phyloP scores from a whole-genome alignment of 257 asterid species.

The Solanum tarapatanum region DNA sequence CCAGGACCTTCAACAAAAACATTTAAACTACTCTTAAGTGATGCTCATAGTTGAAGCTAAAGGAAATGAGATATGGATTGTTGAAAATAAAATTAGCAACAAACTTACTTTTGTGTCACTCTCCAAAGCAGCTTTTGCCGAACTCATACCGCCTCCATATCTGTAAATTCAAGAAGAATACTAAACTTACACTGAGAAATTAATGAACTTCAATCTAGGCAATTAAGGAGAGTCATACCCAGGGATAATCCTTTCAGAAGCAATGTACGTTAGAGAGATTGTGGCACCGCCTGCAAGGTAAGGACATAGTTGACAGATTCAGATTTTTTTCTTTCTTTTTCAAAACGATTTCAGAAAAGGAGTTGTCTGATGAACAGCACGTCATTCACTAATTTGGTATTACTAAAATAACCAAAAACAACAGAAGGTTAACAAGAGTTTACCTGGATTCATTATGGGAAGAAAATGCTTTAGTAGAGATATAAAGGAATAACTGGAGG shows the following conservation, averaged over 20 bases:
- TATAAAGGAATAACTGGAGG: constrained; percentile 85
- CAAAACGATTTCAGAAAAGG: neutral
- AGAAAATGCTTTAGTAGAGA: constrained; percentile 72
- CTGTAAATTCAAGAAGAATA: constrained; percentile 23
- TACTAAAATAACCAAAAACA: neutral
- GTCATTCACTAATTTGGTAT: neutral
- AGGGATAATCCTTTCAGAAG: constrained; percentile 92
- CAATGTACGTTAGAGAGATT: constrained; percentile 83
- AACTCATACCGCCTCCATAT: constrained; percentile 97
- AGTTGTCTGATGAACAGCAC: neutral
- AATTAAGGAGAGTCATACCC: constrained; percentile 37
- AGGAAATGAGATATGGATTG: neutral
- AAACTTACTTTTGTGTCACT: constrained; percentile 72
- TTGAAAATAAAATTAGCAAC: neutral
- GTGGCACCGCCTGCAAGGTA: constrained; percentile 74
- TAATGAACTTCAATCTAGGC: neutral
- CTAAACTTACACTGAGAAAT: neutral
- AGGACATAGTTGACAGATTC: neutral
- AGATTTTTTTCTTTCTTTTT: neutral
- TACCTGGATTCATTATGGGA: constrained; percentile 88
- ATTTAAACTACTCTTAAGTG: neutral
- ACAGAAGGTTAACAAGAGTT: neutral
- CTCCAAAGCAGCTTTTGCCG: constrained; percentile 94
- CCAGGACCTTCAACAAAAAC: constrained; percentile 54
- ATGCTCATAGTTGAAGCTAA: neutral